Conservation (phyloP, 768 basidiomycete species). For the Serpula lacrymans region DNA sequence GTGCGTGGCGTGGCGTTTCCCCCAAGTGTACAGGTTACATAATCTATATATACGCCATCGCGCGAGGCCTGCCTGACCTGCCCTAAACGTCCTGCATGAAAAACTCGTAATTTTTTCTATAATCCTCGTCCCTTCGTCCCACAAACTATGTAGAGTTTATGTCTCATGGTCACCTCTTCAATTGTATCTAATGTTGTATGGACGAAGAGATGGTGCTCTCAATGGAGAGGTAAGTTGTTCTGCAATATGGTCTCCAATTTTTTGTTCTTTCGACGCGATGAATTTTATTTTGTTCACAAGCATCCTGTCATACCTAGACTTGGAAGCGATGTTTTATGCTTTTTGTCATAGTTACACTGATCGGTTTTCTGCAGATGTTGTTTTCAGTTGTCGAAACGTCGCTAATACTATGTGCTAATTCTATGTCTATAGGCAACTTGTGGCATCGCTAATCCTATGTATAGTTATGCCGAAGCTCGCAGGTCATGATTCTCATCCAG, state of each 20-base stretch:
- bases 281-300: conserved; percentile 47
- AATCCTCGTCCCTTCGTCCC: no score
- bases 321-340: conserved; percentile 51
- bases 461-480: no score
- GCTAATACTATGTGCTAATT: conserved; percentile 4
- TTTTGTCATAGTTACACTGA: conserved; percentile 95
- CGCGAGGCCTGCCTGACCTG: no score
- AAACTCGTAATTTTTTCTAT: no score
- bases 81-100: no score
- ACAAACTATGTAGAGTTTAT: no score
- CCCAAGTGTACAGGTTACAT: no score
- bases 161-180: no score
- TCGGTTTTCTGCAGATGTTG: conserved; percentile 31
- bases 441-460: no score
- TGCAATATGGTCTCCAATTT: neutral
- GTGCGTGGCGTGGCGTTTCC: no score
- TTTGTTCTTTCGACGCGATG: conserved; percentile 52
- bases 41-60: no score
- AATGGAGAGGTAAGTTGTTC: neutral
- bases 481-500: conserved; percentile 1
- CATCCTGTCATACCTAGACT: conserved; percentile 50
- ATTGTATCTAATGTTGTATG: no score
- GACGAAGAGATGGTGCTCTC: neutral
- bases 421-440: neutral
- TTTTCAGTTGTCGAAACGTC: conserved; percentile 7